These are phyloP conservation scores for Trypanosoma vivax DNA, from an alignment of 208 protist genomes.

Conservation along the genomic window DNA sequence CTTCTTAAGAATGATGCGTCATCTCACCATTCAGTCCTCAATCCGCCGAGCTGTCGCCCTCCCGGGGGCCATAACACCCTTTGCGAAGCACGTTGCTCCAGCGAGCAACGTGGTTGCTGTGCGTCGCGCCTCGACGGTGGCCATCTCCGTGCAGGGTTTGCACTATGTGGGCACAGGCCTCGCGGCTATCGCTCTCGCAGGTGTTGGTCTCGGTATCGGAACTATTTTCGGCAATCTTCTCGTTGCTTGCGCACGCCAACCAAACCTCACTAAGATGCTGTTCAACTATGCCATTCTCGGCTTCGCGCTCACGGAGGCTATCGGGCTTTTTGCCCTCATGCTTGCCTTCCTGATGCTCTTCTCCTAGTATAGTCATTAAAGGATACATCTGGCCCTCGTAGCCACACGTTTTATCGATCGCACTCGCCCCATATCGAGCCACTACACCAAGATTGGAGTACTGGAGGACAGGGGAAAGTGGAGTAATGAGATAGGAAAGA, in stretches of 20 bases:
- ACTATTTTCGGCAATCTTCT: conserved; percentile 86
- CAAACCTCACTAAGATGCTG: conserved; percentile 87
- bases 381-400: too few relatives aligned
- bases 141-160: conserved; percentile 84
- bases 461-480: too few relatives aligned
- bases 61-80: too few relatives aligned
- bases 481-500: too few relatives aligned
- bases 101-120: conserved; percentile 22
- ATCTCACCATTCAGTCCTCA: conserved; percentile 51
- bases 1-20: conserved; percentile 85
- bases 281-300: conserved; percentile 92
- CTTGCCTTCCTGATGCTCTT: conserved; percentile 92
- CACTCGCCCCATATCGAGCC: too few relatives aligned
- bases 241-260: conserved; percentile 82
- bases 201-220: conserved; percentile 88
- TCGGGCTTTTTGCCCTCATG: conserved; percentile 88
- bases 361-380: too few relatives aligned
- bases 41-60: conserved; percentile 2
- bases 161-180: conserved; percentile 89
- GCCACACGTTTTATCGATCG: too few relatives aligned
- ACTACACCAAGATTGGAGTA: too few relatives aligned
- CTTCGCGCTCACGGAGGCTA: conserved; percentile 89
- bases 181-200: conserved; percentile 84
- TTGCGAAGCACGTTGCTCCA: too few relatives aligned
- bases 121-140: conserved; percentile 74